These are phyloP conservation scores for Delitschia confertaspora DNA, from an alignment of 495 filamentous ascomycete genomes.

Conservation along the genomic window DNA sequence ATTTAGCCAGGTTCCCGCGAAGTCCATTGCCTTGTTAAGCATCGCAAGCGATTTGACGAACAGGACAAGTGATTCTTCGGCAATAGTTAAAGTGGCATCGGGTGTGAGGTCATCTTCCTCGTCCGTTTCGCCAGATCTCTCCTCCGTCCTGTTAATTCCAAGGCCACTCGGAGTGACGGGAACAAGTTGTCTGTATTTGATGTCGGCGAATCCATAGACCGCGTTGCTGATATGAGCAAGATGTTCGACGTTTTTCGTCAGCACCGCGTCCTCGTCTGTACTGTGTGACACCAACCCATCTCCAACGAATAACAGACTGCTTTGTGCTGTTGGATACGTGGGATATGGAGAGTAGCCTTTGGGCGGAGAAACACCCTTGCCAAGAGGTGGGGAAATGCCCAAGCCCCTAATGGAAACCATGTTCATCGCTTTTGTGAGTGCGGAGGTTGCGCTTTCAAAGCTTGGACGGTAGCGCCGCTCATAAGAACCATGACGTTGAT, in stretches of 20 bases:
- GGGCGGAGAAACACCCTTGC: conserved; percentile 62
- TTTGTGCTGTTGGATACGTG: conserved; percentile 65
- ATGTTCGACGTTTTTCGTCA: conserved; percentile 77
- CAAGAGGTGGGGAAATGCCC: conserved; percentile 37
- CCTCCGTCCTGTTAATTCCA: conserved; percentile 47
- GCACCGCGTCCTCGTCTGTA: conserved; percentile 70
- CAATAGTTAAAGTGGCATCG: conserved; percentile 76
- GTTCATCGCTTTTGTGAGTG: conserved; percentile 88
- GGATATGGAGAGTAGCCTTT: conserved; percentile 74
- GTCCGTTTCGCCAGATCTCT: conserved; percentile 29
- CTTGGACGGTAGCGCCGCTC: conserved; percentile 72
- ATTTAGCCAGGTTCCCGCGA: conserved; percentile 87
- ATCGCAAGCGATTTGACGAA: conserved; percentile 90
- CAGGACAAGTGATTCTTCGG: conserved; percentile 89
- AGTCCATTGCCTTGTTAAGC: conserved; percentile 91
- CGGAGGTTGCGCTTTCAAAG: conserved; percentile 72
- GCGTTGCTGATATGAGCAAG: conserved; percentile 87
- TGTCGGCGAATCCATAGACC: conserved; percentile 92
- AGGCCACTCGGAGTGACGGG: conserved; percentile 71
- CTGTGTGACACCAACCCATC: conserved; percentile 53
- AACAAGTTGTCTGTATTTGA: conserved; percentile 94
- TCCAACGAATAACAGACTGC: conserved; percentile 51
- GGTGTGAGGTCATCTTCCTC: conserved; percentile 65
- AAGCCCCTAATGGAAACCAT: conserved; percentile 78
- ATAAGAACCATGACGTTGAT: conserved; percentile 63